Conservation (phyloP, 2,329 filamentous ascomycete species). For the Cadophora sp. region DNA sequence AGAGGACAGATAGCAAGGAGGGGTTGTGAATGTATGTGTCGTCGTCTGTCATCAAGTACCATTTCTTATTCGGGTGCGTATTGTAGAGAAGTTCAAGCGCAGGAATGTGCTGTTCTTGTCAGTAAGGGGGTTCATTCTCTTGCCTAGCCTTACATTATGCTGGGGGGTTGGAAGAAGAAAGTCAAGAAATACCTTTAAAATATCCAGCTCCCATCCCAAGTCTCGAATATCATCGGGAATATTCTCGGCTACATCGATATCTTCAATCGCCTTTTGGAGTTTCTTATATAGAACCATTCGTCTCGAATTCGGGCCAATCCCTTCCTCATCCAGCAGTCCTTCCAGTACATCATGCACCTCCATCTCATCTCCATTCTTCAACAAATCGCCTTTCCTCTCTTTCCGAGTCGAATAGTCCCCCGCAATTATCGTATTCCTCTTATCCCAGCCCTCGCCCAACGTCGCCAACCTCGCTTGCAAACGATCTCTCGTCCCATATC, state of each 20-base stretch:
- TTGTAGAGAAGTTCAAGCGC: slow-evolving; percentile 60
- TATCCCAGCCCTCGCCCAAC: background rate
- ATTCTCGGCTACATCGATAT: background rate
- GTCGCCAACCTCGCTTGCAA: slow-evolving; percentile 13
- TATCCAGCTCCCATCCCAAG: slow-evolving; percentile 29
- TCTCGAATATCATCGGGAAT: background rate
- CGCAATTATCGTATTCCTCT: slow-evolving; percentile 18
- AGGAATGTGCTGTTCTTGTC: slow-evolving; percentile 47
- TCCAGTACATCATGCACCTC: slow-evolving; percentile 22
- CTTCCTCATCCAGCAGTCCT: background rate
- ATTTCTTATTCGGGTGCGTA: slow-evolving; percentile 60
- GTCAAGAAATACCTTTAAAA: slow-evolving; percentile 27
- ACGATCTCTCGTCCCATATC: slow-evolving; percentile 22
- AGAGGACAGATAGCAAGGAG: slow-evolving; percentile 56
- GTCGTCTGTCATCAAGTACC: slow-evolving; percentile 65
- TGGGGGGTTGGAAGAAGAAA: background rate
- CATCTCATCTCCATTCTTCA: slow-evolving; percentile 1
- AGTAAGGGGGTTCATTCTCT: background rate
- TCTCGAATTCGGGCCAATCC: background rate
- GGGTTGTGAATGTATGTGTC: slow-evolving; percentile 61
- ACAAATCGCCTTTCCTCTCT: background rate
- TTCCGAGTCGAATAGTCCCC: slow-evolving; percentile 20
- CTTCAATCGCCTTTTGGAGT: slow-evolving; percentile 9
- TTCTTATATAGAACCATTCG: slow-evolving; percentile 5
- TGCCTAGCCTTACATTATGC: no score